Conservation (phyloP, 306 rosid species). For the Vigna angularis region DNA sequence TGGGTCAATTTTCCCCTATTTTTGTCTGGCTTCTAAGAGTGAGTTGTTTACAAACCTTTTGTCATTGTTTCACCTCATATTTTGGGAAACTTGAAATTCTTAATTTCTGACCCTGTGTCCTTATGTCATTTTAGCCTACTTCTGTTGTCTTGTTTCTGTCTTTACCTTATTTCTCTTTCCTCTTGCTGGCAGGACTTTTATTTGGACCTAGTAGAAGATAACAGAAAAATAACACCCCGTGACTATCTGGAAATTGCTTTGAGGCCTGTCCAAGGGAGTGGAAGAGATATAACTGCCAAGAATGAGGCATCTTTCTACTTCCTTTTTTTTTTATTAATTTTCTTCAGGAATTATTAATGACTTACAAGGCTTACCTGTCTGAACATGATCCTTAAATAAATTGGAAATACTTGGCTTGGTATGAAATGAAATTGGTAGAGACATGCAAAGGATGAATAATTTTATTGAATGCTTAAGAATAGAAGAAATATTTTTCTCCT, state of each 20-base stretch:
- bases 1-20: constrained; percentile 83
- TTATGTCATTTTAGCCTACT: constrained; percentile 2
- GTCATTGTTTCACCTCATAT: background rate
- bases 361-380: background rate
- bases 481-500: background rate
- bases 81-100: constrained; percentile 28
- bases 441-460: background rate
- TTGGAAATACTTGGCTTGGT: constrained; percentile 10
- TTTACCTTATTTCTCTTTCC: constrained; percentile 20
- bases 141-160: background rate
- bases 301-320: constrained; percentile 63
- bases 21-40: constrained; percentile 95
- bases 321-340: constrained; percentile 28
- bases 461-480: background rate
- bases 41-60: constrained; percentile 19
- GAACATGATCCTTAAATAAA: constrained; percentile 17
- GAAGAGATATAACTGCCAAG: constrained; percentile 66
- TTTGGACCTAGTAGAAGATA: constrained; percentile 69
- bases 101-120: background rate
- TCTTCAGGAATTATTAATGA: constrained; percentile 11
- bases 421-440: background rate
- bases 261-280: constrained; percentile 75
- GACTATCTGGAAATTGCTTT: constrained; percentile 82
- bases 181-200: constrained; percentile 74
- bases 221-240: constrained; percentile 80